Base-by-base conservation (phyloP, 352 stramenopile genomes). In the Phytophthora brassicae region DNA sequence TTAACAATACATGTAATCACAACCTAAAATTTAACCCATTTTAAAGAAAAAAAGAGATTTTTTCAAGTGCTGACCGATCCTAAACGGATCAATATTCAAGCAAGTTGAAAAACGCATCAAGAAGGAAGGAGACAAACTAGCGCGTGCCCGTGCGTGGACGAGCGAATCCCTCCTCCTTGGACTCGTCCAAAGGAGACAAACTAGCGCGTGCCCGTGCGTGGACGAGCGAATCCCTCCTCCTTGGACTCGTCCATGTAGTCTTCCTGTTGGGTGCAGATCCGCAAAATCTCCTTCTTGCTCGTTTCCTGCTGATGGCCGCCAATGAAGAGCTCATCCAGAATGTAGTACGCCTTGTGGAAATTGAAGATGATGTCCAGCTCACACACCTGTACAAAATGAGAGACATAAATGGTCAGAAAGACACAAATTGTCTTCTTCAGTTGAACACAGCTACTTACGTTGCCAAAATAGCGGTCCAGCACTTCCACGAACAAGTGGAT, bases 261-360 rank as follows among this genome's bases (percentile, higher is more conserved):
- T 65, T 97, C 89, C 68, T 97, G 89, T 54, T 89, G 79, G 42
- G 84, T 93, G 74, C 80, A 90, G 63, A 97, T 89, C 56, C 89
- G 85, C 46, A 97, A 68, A 36, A 96, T 84, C 58, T 97, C 91
- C 56, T 92, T 90, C 80, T 98, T 98, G 73, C 84, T 97, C 46
- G 91, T 89, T 78, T 99, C 97, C 75, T 99, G 86, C 62, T 99
- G 90, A 66, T 99, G 92, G 36, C 98, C 98, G 48, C 96, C 97
- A 57, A 99, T 92, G 72, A 99, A 98, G 48, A 99, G 91, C 83
- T 99, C 98, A 81, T 99, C 97, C 46, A 99, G 83, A 73, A 99
- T 99, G 73, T 98, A 98, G 77, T 99, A 99, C 17, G 98, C 97
- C 86, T 99, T 99, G 83, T 99, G 97, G 79, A 99, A 99, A 82